Evolutionary conservation across 2,329 filamentous ascomycete genomes (phyloP), one percentile per base, ranked within the genome.

Genomic region (Phaeomoniella chlamydospora): DNA sequence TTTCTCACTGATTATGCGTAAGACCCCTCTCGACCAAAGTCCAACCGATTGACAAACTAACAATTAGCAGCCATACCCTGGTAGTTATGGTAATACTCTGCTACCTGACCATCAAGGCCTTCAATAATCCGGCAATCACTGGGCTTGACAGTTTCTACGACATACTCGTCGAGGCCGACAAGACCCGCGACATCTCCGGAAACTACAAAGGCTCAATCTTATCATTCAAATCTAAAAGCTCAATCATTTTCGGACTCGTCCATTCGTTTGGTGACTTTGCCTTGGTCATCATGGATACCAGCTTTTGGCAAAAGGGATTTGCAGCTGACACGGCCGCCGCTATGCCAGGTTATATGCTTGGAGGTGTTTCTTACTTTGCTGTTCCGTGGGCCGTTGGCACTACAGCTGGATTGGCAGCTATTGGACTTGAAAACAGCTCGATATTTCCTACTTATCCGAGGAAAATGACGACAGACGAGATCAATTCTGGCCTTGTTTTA

Each of bases 371-470:
- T 29, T 52, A 45, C 45, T 52, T 50, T 37, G 39, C 40, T 4
- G 46, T 50, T n/a, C 47, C 48, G n/a, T 49, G 48, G 29, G 37
- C 36, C 13, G 35, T 48, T 2, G 48, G 46, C 3, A 49, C 44
- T 5, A 48, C 47, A 2, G 44, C 44, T 29, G 49, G 49, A 3
- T 41, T 53, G n/a, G 40, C 45, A 1, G 50, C 48, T 10, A 37
- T 42, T 5, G 50, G 47, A 1, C 37, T 48, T 15, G 45, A 49
- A 38, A 36, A 42, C 14, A 37, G 36, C n/a, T 43, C 41, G 10
- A 19, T 13, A 31, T 39, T 45, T 17, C 43, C 32, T 9, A 45
- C 43, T 13, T 43, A 39, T 15, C 39, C 41, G 12, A 35, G 43
- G 11, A 37, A 11, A 14, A 46, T 52, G 43, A 42, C 39, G 29